phyloP scores from a whole-genome alignment of 176 grass and related monocot genomes.

The Lolium perenne region DNA sequence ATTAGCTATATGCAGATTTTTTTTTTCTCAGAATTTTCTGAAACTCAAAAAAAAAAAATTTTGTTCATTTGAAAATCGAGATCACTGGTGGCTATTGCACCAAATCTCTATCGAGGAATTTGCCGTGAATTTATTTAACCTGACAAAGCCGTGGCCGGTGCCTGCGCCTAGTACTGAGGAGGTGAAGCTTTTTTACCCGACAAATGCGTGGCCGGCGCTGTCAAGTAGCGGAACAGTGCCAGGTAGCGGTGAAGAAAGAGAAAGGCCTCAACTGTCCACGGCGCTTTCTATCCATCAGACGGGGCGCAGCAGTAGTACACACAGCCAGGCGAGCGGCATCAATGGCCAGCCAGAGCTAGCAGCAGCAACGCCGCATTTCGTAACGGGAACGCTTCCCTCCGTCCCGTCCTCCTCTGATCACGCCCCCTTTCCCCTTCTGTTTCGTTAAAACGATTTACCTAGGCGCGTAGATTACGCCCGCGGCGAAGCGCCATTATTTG shows the following conservation, averaged over 20 bases:
- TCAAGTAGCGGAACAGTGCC: not conserved
- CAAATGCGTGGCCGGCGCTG: slow-evolving; percentile 27
- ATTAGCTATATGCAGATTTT: too few relatives aligned
- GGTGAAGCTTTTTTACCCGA: not conserved
- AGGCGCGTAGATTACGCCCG: not conserved
- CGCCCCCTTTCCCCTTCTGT: not conserved
- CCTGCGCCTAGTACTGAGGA: too few relatives aligned
- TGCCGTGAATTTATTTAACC: too few relatives aligned
- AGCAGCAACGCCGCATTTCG: not conserved
- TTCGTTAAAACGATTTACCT: not conserved
- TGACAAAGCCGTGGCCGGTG: too few relatives aligned
- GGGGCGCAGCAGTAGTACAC: not conserved
- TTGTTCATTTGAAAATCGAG: too few relatives aligned
- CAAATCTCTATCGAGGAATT: too few relatives aligned
- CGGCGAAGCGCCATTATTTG: slow-evolving; percentile 38
- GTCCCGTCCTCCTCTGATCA: not conserved
- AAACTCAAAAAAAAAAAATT: too few relatives aligned
- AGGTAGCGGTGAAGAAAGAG: not conserved
- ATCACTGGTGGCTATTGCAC: too few relatives aligned
- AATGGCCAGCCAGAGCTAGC: not conserved
- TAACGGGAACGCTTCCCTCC: slow-evolving; percentile 1
- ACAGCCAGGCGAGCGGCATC: slow-evolving; percentile 10
- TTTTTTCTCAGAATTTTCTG: too few relatives aligned
- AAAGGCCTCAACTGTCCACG: slow-evolving; percentile 9
- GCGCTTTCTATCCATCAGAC: not conserved